Conservation (phyloP, 345 rosid species). For the Physaria fendleri region DNA sequence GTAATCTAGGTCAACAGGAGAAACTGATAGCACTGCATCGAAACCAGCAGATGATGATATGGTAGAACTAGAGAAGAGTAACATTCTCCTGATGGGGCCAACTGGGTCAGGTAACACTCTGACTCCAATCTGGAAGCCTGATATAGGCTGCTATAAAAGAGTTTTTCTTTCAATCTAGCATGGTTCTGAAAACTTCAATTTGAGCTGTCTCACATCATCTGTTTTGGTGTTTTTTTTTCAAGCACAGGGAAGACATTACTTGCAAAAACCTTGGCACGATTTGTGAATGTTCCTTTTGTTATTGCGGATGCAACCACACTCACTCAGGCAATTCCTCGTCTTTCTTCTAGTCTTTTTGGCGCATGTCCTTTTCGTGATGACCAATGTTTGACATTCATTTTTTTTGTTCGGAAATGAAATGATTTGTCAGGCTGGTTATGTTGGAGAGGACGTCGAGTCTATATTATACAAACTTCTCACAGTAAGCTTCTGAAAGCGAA, state of each 20-base stretch:
- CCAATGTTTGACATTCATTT: slow-evolving; percentile 27
- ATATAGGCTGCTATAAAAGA: not conserved
- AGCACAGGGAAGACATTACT: slow-evolving; percentile 98
- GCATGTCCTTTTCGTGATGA: slow-evolving; percentile 21
- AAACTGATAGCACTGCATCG: slow-evolving; percentile 29
- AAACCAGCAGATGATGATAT: slow-evolving; percentile 57
- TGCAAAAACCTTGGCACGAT: slow-evolving; percentile 94
- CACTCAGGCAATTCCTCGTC: slow-evolving; percentile 65
- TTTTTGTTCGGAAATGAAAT: slow-evolving; percentile 21
- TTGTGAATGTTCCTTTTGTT: slow-evolving; percentile 96
- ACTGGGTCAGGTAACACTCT: slow-evolving; percentile 86
- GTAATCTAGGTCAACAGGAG: slow-evolving; percentile 69
- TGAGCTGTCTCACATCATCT: slow-evolving; percentile 9
- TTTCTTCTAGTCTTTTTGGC: slow-evolving; percentile 12
- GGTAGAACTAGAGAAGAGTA: slow-evolving; percentile 98
- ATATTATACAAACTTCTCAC: slow-evolving; percentile 92
- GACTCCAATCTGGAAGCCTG: not conserved
- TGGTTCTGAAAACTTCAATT: not conserved
- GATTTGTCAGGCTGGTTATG: slow-evolving; percentile 92
- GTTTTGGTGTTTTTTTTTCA: slow-evolving; percentile 43
- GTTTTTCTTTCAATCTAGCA: not conserved
- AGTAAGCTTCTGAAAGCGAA: slow-evolving; percentile 33
- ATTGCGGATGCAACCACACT: slow-evolving; percentile 96
- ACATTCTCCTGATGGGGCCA: slow-evolving; percentile 97
- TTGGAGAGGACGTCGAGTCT: slow-evolving; percentile 99